phyloP scores from a whole-genome alignment of 164 flowering plant species.

The Tetrastigma voinierianum region DNA sequence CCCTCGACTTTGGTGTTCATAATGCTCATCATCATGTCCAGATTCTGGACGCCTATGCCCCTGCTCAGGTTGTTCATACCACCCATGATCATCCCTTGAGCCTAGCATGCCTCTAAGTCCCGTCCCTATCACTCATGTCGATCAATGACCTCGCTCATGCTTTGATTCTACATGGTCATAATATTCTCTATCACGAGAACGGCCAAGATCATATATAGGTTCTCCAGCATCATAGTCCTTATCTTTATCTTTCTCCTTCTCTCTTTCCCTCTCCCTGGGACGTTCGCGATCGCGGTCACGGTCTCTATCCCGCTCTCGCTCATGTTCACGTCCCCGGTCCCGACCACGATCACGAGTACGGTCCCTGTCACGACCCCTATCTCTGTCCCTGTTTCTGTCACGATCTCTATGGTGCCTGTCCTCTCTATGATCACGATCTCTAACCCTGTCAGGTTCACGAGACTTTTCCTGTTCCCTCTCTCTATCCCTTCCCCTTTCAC shows the following conservation, averaged over 20 bases:
- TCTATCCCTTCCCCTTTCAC: slow-evolving; percentile 79
- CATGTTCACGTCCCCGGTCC: slow-evolving; percentile 47
- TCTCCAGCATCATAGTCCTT: slow-evolving; percentile 35
- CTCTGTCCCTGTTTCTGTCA: slow-evolving; percentile 60
- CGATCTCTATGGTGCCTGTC: slow-evolving; percentile 88
- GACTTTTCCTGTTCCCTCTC: slow-evolving; percentile 76
- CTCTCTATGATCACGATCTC: slow-evolving; percentile 75
- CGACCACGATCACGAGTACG: slow-evolving; percentile 54
- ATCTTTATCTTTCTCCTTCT: slow-evolving; percentile 23
- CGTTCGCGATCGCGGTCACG: slow-evolving; percentile 44
- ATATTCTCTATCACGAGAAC: slow-evolving; percentile 56
- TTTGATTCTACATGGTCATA: slow-evolving; percentile 51
- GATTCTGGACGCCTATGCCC: slow-evolving; percentile 30
- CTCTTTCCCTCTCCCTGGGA: slow-evolving; percentile 30
- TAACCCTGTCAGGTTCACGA: slow-evolving; percentile 64
- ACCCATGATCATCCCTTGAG: slow-evolving; percentile 44
- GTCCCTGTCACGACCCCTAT: slow-evolving; percentile 49
- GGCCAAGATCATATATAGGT: slow-evolving; percentile 40
- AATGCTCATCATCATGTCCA: slow-evolving; percentile 28
- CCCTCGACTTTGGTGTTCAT: slow-evolving; percentile 37
- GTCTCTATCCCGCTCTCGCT: slow-evolving; percentile 41
- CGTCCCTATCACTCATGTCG: slow-evolving; percentile 42
- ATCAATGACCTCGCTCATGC: slow-evolving; percentile 57
- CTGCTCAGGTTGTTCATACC: slow-evolving; percentile 36
- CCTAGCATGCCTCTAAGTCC: slow-evolving; percentile 42